Base-by-base conservation (phyloP, 306 rosid species). In the Quercus dentata region DNA sequence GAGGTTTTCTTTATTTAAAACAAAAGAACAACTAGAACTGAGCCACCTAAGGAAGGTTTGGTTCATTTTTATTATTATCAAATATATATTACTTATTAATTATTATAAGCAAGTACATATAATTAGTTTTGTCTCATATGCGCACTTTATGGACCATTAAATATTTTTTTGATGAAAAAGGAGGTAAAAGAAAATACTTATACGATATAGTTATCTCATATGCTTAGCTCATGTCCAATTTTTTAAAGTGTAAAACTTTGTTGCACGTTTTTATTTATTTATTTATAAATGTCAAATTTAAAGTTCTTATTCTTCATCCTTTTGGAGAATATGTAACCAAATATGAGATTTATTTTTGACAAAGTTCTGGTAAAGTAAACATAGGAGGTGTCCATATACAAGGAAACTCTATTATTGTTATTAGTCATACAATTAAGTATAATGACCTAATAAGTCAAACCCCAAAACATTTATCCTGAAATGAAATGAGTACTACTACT, bases 51-150 rank as follows among this genome's bases (percentile, higher is more conserved):
- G 19, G 30, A 69, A 57, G 74, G 64, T 56, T 65, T 70, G 74
- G 67, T 67, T 51, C 85, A 75, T 74, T 82, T 41, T 41, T 41
- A 41, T 8, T 80, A 85, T 85, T 68, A 51, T 77, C 71, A 2
- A 8, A 41, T 71, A 77, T 44, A 87, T 49, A 49, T 49, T 49
- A 13, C 54, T 12, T 12, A 49, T 49, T 49, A 49, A 11, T 49
- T 49, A 49, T 49, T 12, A 71, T 63, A 80, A 71, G 75, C 56
- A 41, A 74, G 73, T 64, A 33, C 6, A 44, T 52, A 30, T 52
- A 20, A 21, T 61, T 79, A 12, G 31, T 9, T 58, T 68, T 78
- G 76, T 74, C 65, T 76, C 65, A 14, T 74, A 57, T 41, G 72
- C 21, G 14, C 74, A 38, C 54, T 59, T 41, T 55, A 41, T 83